Conservation (phyloP, 306 rosid genomes). For the Alnus rubra region DNA sequence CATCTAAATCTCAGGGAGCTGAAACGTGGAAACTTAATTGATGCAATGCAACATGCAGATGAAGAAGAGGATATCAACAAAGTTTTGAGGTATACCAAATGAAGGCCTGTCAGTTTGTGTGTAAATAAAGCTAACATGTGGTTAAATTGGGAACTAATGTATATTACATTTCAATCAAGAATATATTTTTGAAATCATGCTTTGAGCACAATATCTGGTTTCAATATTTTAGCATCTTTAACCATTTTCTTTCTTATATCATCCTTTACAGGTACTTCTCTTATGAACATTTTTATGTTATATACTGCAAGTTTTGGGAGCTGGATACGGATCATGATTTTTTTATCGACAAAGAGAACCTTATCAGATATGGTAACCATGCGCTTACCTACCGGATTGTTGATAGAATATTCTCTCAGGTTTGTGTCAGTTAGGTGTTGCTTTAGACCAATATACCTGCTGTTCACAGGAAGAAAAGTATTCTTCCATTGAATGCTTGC, state of each 20-base stretch:
- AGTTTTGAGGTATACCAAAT: slow-evolving; percentile 78
- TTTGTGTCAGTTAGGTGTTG: slow-evolving; percentile 39
- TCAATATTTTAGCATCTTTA: background rate
- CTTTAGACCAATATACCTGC: slow-evolving; percentile 31
- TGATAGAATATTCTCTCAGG: slow-evolving; percentile 99
- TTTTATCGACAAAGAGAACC: slow-evolving; percentile 95
- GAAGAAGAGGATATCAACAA: slow-evolving; percentile 99
- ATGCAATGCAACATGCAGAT: slow-evolving; percentile 99
- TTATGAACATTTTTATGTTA: slow-evolving; percentile 94
- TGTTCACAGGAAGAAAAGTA: slow-evolving; percentile 19
- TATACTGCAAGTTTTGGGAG: slow-evolving; percentile 99
- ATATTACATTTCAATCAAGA: slow-evolving; percentile 17
- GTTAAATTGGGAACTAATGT: slow-evolving; percentile 6
- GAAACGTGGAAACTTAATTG: slow-evolving; percentile 91
- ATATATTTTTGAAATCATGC: slow-evolving; percentile 6
- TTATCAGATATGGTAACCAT: slow-evolving; percentile 97
- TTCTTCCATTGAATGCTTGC: slow-evolving; percentile 1
- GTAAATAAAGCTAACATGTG: background rate
- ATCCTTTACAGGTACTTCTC: slow-evolving; percentile 77
- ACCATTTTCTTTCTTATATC: background rate
- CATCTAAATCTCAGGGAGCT: slow-evolving; percentile 92
- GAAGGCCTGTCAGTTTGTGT: slow-evolving; percentile 22
- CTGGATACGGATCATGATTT: slow-evolving; percentile 98
- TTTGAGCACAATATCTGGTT: background rate
- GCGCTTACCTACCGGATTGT: slow-evolving; percentile 98